phyloP scores from a whole-genome alignment of 805 yeast genomes.

The Cyberlindnera xishuangbannaensis region DNA sequence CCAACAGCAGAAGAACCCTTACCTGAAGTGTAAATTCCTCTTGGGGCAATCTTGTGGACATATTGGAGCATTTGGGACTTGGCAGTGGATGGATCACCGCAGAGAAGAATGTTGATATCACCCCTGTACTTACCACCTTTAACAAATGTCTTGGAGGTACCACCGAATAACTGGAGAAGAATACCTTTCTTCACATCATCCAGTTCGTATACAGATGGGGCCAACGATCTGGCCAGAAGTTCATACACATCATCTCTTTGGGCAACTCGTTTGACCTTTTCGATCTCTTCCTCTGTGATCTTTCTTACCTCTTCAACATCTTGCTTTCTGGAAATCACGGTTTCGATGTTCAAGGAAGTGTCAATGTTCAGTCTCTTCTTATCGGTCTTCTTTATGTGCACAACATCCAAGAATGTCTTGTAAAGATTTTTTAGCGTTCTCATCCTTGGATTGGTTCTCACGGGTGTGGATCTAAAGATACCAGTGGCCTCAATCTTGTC shows the following conservation, averaged over 20 bases:
- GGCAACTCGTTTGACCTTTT: constrained; percentile 54
- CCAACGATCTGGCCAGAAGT: constrained; percentile 79
- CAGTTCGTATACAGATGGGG: constrained; percentile 95
- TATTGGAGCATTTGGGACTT: constrained; percentile 92
- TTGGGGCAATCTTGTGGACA: constrained; percentile 95
- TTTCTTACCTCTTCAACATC: constrained; percentile 75
- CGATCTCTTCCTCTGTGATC: constrained; percentile 64
- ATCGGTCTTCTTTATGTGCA: constrained; percentile 85
- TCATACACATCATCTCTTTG: constrained; percentile 78
- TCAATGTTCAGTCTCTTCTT: constrained; percentile 78
- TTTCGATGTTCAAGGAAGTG: constrained; percentile 49
- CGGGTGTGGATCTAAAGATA: constrained; percentile 88
- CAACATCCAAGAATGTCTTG: constrained; percentile 92
- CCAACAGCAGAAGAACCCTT: constrained; percentile 99
- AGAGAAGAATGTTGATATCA: constrained; percentile 81
- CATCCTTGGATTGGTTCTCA: constrained; percentile 78
- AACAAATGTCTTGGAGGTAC: constrained; percentile 79
- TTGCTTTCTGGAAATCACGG: constrained; percentile 46
- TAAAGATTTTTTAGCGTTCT: constrained; percentile 77
- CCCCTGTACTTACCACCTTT: constrained; percentile 97
- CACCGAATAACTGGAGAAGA: constrained; percentile 88
- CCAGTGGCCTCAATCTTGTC: constrained; percentile 96
- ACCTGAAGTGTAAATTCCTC: constrained; percentile 98
- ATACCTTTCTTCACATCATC: constrained; percentile 97
- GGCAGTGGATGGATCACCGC: constrained; percentile 98